Evolutionary conservation across 1,139 yeast genomes (phyloP), one percentile per base, ranked within the genome.

Genomic region (Nakaseomyces nivariensis): DNA sequence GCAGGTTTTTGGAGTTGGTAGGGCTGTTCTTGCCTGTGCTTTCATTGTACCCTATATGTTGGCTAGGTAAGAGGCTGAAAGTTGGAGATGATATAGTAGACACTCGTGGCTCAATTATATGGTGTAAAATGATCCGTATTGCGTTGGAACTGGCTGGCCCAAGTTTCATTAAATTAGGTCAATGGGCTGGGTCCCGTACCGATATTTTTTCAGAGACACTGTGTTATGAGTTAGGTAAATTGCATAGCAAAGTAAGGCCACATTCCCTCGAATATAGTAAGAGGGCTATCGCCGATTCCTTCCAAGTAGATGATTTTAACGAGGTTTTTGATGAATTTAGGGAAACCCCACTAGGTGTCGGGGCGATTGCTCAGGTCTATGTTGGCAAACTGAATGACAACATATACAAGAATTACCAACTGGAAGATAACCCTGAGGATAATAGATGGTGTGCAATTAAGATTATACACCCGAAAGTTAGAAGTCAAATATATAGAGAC

Each of bases 141-240:
- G 72, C 85, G 1, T 80, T 94, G 54, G 96, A 92, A 64, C 56
- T 73, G 31, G 96, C 96, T 0, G 98, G 98, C 1, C 96, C 98
- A 1, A 84, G 96, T 5, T 92, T 92, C 67, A 87, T 92, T 54
- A 92, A 92, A 67, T 75, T 92, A 55, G 98, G 97, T 4, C 98
- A 94, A 72, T 92, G 99, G 99, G 98, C 98, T 0, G 97, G 97
- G 3, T 85, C 96, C n/a, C 77, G 99, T 68, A 86, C 96, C 0
- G 99, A 92, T 67, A 85, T 92, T 41, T 90, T 92, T 68, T 85
- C 96, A 2, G 72, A 72, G 48, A 87, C 78, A 46, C 69, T 92
- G 67, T 92, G 98, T 66, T 78, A 78, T 26, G 92, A 86, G 61
- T 70, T 92, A 60, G 79, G 88, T 3, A 71, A 78, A 37, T 71